Evolutionary conservation across 768 basidiomycete species (phyloP), one percentile per base, ranked within the genome.

Genomic region (Daedaleopsis sinensis): DNA sequence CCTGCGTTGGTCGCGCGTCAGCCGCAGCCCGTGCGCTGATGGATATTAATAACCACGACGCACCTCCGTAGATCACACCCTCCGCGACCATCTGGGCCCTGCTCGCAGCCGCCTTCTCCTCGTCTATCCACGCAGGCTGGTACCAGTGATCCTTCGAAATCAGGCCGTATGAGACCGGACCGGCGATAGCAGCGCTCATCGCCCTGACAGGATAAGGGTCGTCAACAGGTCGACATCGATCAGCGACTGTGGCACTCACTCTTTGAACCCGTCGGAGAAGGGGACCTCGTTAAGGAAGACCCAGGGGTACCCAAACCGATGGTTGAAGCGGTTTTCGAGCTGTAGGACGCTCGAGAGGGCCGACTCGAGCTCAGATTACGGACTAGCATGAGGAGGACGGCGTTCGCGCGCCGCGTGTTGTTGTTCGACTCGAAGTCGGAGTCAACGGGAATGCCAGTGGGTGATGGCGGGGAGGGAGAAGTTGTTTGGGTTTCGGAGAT

Each of bases 321-420:
- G 77, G 74, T 98, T 98, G 78, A 97, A 97, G 43, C 90, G 79
- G 70, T 93, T 89, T 76, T 98, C 96, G 76, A 94, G 75, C 72
- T 90, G 83, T 63, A 82, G 82, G 65, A 94, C 86, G 64, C 87
- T 89, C 42, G 76, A 74, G 55, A 90, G 74, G 47, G 87, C 82
- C 18, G 81, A 80, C n/a, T 80, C 64, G 8, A 88, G 65, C 61
- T 92, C 90, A 36, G 76, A 74, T 91, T 92, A 44, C 89, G 80
- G 42, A 84, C 88, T 47, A 98, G 84, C 74, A 76, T 74, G 58
- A 76, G 52, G 24, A 76, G 49, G 11, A 73, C 73, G 21, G 75
- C 75, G 59, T 76, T 76, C 19, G 74, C 73, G 51, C 67, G 65
- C 10, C 57, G 49, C 18, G 57, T 52, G 43, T 42, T 42, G 54